A percentile compares a stretch with the other conserved stretches of the same genome.
These are phyloP conservation scores for Petunia axillaris DNA, from an alignment of 257 asterid genomes.

Conservation along the genomic window DNA sequence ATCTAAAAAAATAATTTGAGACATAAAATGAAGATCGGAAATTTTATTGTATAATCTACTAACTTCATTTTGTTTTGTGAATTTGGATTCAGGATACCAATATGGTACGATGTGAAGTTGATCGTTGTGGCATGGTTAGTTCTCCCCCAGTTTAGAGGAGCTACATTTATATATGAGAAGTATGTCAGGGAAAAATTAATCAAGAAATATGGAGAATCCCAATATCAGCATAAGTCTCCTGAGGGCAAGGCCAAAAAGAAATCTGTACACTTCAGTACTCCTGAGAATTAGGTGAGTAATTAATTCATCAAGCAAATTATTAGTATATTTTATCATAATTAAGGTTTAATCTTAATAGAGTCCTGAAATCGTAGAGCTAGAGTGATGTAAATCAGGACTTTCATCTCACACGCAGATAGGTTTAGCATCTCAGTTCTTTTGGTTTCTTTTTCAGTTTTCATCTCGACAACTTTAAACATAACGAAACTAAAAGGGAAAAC, in stretches of 20 bases:
- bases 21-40: no score
- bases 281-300: slow-evolving; percentile 50
- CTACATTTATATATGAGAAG: slow-evolving; percentile 75
- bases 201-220: slow-evolving; percentile 48
- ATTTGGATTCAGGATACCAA: slow-evolving; percentile 55
- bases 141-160: slow-evolving; percentile 78
- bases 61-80: background rate
- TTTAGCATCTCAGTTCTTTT: no score
- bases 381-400: background rate
- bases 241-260: slow-evolving; percentile 45
- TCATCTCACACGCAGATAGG: no score
- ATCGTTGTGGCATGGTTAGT: slow-evolving; percentile 76
- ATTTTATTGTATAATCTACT: background rate
- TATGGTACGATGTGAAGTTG: slow-evolving; percentile 85
- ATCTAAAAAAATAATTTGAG: background rate
- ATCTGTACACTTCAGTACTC: slow-evolving; percentile 45
- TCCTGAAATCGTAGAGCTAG: no score
- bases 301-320: background rate
- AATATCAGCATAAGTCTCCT: slow-evolving; percentile 28
- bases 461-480: no score
- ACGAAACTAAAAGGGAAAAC: no score
- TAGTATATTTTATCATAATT: background rate
- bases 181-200: slow-evolving; percentile 63
- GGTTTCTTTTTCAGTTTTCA: no score
- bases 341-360: background rate